phyloP scores from a whole-genome alignment of 2,329 filamentous ascomycete genomes.

The Xylariaceae sp. region DNA sequence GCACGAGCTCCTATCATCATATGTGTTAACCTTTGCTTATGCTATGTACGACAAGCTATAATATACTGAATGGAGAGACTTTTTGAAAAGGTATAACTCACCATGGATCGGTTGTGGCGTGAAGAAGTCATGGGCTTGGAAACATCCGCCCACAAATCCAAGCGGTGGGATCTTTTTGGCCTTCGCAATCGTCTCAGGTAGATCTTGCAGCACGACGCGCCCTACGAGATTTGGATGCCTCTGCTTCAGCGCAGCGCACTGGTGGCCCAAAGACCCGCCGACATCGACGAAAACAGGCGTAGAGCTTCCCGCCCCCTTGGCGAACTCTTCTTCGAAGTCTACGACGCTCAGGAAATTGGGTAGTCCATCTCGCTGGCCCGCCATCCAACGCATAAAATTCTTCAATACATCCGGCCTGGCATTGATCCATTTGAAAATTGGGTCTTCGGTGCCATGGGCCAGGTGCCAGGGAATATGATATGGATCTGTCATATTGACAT shows the following conservation, averaged over 20 bases:
- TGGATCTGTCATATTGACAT: slow-evolving; percentile 20
- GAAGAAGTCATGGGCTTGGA: slow-evolving; percentile 30
- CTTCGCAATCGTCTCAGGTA: slow-evolving; percentile 22
- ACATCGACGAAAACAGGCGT: slow-evolving; percentile 34
- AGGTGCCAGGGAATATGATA: slow-evolving; percentile 23
- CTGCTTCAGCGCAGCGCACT: slow-evolving; percentile 26
- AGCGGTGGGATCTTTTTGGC: slow-evolving; percentile 26
- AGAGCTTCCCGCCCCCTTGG: slow-evolving; percentile 2
- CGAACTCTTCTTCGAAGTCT: slow-evolving; percentile 29
- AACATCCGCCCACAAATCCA: slow-evolving; percentile 28
- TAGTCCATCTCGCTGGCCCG: slow-evolving; percentile 25
- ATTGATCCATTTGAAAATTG: slow-evolving; percentile 26
- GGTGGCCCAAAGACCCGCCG: slow-evolving; percentile 31
- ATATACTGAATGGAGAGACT: too few relatives aligned
- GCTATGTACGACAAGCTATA: too few relatives aligned
- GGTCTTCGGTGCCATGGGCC: slow-evolving; percentile 17
- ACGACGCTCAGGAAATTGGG: slow-evolving; percentile 27
- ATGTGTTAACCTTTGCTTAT: too few relatives aligned
- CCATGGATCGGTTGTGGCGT: slow-evolving; percentile 26
- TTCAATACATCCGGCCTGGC: slow-evolving; percentile 23
- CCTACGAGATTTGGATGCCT: slow-evolving; percentile 27
- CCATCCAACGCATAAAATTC: slow-evolving; percentile 30
- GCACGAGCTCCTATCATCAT: slow-evolving; percentile 24
- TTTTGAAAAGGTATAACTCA: too few relatives aligned
- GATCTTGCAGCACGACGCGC: slow-evolving; percentile 33